Conservation (phyloP, 2,329 filamentous ascomycete genomes). For the Diplodia intermedia region DNA sequence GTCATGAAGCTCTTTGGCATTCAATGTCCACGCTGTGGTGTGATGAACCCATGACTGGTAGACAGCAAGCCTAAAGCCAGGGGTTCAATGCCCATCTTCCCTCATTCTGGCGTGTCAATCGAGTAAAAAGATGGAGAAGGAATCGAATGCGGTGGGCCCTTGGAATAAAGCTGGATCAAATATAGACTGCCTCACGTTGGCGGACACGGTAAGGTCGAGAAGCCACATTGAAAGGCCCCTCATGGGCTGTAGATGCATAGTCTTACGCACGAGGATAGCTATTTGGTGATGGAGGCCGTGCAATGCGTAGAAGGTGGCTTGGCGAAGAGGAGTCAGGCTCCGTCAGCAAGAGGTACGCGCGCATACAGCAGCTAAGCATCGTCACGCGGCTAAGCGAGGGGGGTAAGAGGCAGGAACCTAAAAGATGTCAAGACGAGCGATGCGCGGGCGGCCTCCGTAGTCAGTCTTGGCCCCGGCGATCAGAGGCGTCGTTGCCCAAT, state of each 20-base stretch:
- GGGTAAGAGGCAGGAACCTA: neutral
- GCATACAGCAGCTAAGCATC: neutral
- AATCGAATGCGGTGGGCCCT: neutral
- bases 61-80: neutral
- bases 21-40: neutral
- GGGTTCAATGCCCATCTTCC: neutral
- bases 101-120: neutral
- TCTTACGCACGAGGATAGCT: neutral
- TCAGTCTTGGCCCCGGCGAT: neutral
- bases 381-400: neutral
- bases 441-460: neutral
- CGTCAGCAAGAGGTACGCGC: constrained; percentile 2
- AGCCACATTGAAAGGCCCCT: neutral
- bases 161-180: neutral
- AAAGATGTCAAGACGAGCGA: neutral
- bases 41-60: neutral
- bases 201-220: neutral
- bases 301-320: neutral
- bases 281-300: neutral
- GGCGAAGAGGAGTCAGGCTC: constrained; percentile 7
- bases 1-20: neutral
- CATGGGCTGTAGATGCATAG: neutral
- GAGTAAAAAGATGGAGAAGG: neutral
- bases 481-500: neutral
- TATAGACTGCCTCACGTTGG: neutral